These are phyloP conservation scores for Podaxis sp. DNA, from an alignment of 768 basidiomycete species.

Conservation along the genomic window DNA sequence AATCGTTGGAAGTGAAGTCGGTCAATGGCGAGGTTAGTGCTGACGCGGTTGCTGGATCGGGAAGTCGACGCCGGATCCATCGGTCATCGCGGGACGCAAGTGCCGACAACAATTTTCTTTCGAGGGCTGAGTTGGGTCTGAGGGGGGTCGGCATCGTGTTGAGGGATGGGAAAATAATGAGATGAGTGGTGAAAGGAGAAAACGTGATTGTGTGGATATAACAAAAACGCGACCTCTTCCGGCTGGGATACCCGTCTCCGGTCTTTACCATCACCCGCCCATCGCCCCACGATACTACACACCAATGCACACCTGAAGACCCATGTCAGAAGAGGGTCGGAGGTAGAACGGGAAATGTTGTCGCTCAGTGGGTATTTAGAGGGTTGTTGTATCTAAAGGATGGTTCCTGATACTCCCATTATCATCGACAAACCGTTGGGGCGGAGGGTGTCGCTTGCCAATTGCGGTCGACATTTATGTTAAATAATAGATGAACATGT, in stretches of 20 bases:
- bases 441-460: too few relatives aligned
- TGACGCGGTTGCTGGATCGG: slow-evolving; percentile 38
- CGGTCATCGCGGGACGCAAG: slow-evolving; percentile 64
- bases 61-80: slow-evolving; percentile 69
- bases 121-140: slow-evolving; percentile 23
- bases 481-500: too few relatives aligned
- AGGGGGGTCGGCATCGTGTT: not conserved
- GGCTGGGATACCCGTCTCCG: slow-evolving; percentile 5
- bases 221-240: not conserved
- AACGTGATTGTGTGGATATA: not conserved
- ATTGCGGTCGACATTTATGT: too few relatives aligned
- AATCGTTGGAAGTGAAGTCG: slow-evolving; percentile 92
- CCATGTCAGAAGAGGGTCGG: not conserved
- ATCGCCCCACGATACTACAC: not conserved
- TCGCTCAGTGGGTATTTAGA: too few relatives aligned
- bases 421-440: too few relatives aligned
- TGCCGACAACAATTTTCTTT: slow-evolving; percentile 43
- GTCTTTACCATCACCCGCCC: not conserved
- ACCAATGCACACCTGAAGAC: not conserved
- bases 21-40: slow-evolving; percentile 26
- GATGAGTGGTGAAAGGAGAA: not conserved
- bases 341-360: not conserved
- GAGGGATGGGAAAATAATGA: slow-evolving; percentile 3
- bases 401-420: too few relatives aligned
- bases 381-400: too few relatives aligned